Percentiles rank a stretch among this genome's conserved stretches.
Conservation (phyloP, 108 stramenopile genomes). For the Schizochytrium sp. region DNA sequence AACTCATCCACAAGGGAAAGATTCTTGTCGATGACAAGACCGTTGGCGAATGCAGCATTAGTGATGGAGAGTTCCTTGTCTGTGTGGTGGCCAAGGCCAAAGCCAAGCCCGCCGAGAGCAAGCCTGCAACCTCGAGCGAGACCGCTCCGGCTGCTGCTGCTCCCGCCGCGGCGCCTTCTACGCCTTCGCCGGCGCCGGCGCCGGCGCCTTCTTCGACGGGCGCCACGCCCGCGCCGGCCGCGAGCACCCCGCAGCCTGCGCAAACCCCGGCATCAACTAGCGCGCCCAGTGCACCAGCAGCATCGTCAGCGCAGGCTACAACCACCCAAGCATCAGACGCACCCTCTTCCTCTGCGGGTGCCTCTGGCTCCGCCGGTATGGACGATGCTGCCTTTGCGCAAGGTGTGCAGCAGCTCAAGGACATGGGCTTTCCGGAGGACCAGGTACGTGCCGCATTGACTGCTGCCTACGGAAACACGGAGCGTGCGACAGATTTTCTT, state of each 20-base stretch:
- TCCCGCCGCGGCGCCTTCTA: conserved; percentile 44
- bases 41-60: conserved; percentile 66
- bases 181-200: conserved; percentile 40
- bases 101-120: not conserved
- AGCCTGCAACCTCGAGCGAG: not conserved
- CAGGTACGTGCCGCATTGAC: conserved; percentile 66
- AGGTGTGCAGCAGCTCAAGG: conserved; percentile 18
- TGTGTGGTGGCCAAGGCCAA: conserved; percentile 83
- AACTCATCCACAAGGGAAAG: conserved; percentile 91
- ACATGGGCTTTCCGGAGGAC: conserved; percentile 53
- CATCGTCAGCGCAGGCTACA: conserved; percentile 28
- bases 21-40: conserved; percentile 82
- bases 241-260: conserved; percentile 7
- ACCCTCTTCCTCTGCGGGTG: not conserved
- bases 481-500: conserved; percentile 89
- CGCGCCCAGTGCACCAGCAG: not conserved
- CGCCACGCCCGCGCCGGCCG: not conserved
- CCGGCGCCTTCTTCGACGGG: conserved; percentile 38
- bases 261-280: not conserved
- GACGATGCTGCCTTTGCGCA: not conserved
- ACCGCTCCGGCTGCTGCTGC: not conserved
- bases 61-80: conserved; percentile 82
- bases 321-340: conserved; percentile 23
- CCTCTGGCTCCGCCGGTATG: not conserved
- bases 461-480: conserved; percentile 84